Evolutionary conservation across 257 asterid genomes (phyloP).

Genomic region (Petrea volubilis): DNA sequence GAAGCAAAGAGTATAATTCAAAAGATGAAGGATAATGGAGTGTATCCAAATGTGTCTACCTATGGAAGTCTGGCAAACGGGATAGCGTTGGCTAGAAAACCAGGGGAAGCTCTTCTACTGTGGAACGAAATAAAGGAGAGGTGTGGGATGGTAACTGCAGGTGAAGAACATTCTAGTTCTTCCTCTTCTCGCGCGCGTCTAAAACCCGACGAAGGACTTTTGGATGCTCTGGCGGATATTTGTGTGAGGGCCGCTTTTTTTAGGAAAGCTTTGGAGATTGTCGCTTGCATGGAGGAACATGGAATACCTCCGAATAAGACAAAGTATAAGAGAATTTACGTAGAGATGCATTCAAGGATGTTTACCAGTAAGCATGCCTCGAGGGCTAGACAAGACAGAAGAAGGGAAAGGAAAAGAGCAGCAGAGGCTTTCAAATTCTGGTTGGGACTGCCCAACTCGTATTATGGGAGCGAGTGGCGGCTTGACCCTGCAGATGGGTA

Average conservation of each 20-base stretch:
- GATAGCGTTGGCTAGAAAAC: constrained; percentile 83
- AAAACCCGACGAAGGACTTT: constrained; percentile 82
- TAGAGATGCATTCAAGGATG: constrained; percentile 99
- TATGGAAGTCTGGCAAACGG: constrained; percentile 93
- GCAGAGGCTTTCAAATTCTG: constrained; percentile 99
- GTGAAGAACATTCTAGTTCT: constrained; percentile 33
- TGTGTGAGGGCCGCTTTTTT: constrained; percentile 97
- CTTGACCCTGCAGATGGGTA: constrained; percentile 56
- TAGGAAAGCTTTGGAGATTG: constrained; percentile 83
- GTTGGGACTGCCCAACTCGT: constrained; percentile 93
- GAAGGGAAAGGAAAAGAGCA: constrained; percentile 87
- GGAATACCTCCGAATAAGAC: constrained; percentile 88
- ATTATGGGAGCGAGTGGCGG: constrained; percentile 88
- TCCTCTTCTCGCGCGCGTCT: constrained; percentile 47
- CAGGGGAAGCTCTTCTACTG: constrained; percentile 91
- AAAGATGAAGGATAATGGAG: constrained; percentile 71
- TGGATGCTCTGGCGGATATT: constrained; percentile 86
- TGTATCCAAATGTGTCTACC: constrained; percentile 74
- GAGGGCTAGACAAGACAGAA: constrained; percentile 80
- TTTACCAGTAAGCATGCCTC: constrained; percentile 99
- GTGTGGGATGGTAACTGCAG: constrained; percentile 45
- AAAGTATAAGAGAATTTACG: constrained; percentile 84
- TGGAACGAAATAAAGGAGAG: constrained; percentile 94
- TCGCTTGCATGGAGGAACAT: constrained; percentile 91
- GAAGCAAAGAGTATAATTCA: constrained; percentile 68